phyloP scores from a whole-genome alignment of 176 grass and related monocot species.

The Raddia distichophylla region DNA sequence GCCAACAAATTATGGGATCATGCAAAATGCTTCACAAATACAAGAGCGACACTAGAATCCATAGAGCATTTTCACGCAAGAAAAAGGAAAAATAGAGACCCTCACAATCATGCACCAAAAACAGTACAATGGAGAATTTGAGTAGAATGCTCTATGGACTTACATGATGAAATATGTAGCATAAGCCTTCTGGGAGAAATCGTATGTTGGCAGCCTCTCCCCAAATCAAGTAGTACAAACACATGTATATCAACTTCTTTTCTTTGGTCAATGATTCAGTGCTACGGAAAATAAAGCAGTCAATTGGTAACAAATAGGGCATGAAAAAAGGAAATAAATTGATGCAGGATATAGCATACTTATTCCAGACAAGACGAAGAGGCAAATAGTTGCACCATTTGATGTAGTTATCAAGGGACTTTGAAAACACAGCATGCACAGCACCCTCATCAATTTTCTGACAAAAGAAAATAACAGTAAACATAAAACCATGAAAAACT shows the following conservation, averaged over 20 bases:
- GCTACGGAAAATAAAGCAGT: constrained; percentile 50
- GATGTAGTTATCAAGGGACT: constrained; percentile 91
- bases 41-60: background rate
- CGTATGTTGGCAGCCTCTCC: constrained; percentile 91
- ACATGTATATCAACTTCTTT: constrained; percentile 88
- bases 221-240: constrained; percentile 96
- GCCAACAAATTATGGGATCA: background rate
- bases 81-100: constrained; percentile 33
- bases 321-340: constrained; percentile 26
- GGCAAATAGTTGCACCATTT: constrained; percentile 96
- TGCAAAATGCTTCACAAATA: background rate
- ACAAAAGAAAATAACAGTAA: constrained; percentile 39
- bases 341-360: constrained; percentile 47
- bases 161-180: constrained; percentile 98
- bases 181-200: constrained; percentile 92
- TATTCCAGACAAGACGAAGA: constrained; percentile 65
- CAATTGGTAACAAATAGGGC: constrained; percentile 31
- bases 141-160: constrained; percentile 46
- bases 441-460: constrained; percentile 92
- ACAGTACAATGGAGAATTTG: background rate
- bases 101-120: constrained; percentile 24
- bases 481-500: constrained; percentile 24
- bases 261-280: constrained; percentile 72
- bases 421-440: constrained; percentile 69
- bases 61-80: constrained; percentile 1